Evolutionary conservation across 2,329 filamentous ascomycete species (phyloP).

Genomic region (Colletotrichum plurivorum): DNA sequence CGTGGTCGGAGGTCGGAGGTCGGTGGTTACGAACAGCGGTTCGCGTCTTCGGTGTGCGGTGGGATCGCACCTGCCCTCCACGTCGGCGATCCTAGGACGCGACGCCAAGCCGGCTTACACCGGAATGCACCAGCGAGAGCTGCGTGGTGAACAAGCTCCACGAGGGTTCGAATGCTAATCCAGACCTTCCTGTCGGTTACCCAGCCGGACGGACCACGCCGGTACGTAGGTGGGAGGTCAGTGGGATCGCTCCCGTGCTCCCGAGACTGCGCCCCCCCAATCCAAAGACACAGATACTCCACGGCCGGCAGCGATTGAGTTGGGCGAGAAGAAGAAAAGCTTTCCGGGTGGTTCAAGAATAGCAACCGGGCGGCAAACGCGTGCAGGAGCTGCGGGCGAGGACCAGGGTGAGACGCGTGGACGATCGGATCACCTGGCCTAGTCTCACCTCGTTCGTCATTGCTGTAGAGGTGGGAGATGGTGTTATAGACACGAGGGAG

Average conservation of each 20-base stretch:
- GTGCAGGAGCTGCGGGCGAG: constrained; percentile 12
- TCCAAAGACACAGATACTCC: neutral
- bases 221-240: constrained; percentile 3
- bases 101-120: constrained; percentile 16
- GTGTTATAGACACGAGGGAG: neutral
- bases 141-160: neutral
- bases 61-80: neutral
- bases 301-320: constrained; percentile 11
- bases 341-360: constrained; percentile 19
- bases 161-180: constrained; percentile 4
- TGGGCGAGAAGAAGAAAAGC: constrained; percentile 21
- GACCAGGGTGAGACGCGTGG: constrained; percentile 11
- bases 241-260: constrained; percentile 1
- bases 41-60: constrained; percentile 27
- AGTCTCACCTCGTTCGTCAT: constrained; percentile 30
- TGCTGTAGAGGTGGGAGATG: neutral
- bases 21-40: constrained; percentile 28
- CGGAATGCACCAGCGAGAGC: neutral
- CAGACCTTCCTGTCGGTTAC: neutral
- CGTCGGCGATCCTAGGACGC: constrained; percentile 3
- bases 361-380: constrained; percentile 14
- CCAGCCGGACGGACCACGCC: neutral
- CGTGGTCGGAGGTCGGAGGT: constrained; percentile 20
- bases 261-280: neutral
- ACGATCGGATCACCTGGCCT: constrained; percentile 5